Evolutionary conservation across 257 asterid genomes (phyloP).

Genomic region (Solanum chilense): DNA sequence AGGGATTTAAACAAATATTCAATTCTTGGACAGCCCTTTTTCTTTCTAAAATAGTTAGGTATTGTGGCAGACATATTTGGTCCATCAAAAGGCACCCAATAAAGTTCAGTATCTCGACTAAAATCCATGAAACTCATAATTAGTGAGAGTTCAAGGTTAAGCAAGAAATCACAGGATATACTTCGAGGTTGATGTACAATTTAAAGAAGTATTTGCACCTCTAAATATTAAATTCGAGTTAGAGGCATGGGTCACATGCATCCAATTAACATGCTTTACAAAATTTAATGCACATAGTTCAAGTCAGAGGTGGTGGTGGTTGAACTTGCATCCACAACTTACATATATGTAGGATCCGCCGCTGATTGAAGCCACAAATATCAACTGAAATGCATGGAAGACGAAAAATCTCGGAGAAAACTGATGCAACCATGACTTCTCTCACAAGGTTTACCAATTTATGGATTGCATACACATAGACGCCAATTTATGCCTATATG

Average conservation of each 20-base stretch:
- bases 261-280: not conserved
- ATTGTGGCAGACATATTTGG: not conserved
- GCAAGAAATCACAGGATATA: not conserved
- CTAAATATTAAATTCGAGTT: not conserved
- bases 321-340: not conserved
- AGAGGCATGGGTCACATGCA: not conserved
- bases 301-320: not conserved
- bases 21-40: not conserved
- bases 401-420: not conserved
- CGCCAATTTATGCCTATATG: not conserved
- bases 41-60: not conserved
- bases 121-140: not conserved
- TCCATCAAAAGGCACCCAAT: not conserved
- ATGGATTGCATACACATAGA: not conserved
- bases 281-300: not conserved
- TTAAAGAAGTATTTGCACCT: not conserved
- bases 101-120: not conserved
- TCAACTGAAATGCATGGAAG: not conserved
- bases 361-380: not conserved
- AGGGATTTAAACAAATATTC: not conserved
- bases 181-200: not conserved
- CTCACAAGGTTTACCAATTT: not conserved
- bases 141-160: not conserved
- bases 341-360: not conserved
- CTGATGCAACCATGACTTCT: not conserved